Conservation (phyloP, 2,329 filamentous ascomycete genomes). For the Endocalyx cinctus region DNA sequence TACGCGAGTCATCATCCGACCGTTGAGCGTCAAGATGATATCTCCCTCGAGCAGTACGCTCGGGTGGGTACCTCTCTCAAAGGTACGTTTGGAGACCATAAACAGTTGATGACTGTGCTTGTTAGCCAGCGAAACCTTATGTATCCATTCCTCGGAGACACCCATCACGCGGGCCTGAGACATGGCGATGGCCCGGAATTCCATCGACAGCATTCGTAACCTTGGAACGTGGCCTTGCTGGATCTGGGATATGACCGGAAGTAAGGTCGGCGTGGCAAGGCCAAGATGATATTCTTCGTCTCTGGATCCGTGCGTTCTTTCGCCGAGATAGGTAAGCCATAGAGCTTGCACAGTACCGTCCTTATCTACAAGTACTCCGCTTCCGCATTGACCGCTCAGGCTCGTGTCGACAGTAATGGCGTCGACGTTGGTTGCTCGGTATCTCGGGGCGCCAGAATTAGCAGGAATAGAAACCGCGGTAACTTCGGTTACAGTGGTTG, state of each 20-base stretch:
- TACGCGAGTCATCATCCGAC: slow-evolving; percentile 86
- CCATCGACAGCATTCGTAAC: slow-evolving; percentile 86
- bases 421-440: slow-evolving; percentile 91
- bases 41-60: slow-evolving; percentile 79
- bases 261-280: slow-evolving; percentile 78
- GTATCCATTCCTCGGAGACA: slow-evolving; percentile 92
- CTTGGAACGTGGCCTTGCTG: slow-evolving; percentile 74
- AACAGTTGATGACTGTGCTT: slow-evolving; percentile 93
- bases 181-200: slow-evolving; percentile 95
- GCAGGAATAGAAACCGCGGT: slow-evolving; percentile 95
- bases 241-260: slow-evolving; percentile 85
- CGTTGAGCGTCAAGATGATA: slow-evolving; percentile 86
- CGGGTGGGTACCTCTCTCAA: slow-evolving; percentile 48
- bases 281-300: slow-evolving; percentile 97
- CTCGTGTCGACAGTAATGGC: slow-evolving; percentile 96
- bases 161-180: slow-evolving; percentile 96
- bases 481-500: slow-evolving; percentile 94
- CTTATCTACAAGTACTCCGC: slow-evolving; percentile 83
- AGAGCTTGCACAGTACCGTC: slow-evolving; percentile 91
- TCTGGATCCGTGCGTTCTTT: slow-evolving; percentile 75
- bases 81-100: slow-evolving; percentile 90
- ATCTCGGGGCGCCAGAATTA: slow-evolving; percentile 84
- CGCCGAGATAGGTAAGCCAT: slow-evolving; percentile 95
- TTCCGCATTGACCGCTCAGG: slow-evolving; percentile 85
- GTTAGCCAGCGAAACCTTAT: slow-evolving; percentile 82